Evolutionary conservation across 495 filamentous ascomycete genomes (phyloP).

Genomic region (Penicillium steckii): DNA sequence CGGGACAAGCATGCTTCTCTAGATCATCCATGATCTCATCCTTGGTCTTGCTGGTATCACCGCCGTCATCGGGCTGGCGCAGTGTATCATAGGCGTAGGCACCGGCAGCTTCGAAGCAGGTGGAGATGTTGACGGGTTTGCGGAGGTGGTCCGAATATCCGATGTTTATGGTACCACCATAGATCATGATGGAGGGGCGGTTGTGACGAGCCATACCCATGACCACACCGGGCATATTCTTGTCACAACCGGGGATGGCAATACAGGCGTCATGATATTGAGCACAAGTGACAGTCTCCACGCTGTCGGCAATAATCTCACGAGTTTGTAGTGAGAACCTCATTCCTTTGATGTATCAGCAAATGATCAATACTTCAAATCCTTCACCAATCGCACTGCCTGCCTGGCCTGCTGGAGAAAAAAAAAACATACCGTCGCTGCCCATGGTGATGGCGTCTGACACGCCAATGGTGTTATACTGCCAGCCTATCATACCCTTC

Average conservation of each 20-base stretch:
- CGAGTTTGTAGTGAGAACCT: constrained; percentile 92
- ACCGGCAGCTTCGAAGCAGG: constrained; percentile 87
- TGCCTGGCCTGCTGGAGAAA: neutral
- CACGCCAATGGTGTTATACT: constrained; percentile 93
- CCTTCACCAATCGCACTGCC: neutral
- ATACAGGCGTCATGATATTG: constrained; percentile 93
- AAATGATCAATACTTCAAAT: neutral
- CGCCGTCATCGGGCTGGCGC: constrained; percentile 54
- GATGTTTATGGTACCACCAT: constrained; percentile 86
- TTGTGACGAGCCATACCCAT: constrained; percentile 90
- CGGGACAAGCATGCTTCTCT: constrained; percentile 82
- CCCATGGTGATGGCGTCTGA: constrained; percentile 97
- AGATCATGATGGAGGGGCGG: constrained; percentile 79
- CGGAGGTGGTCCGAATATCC: constrained; percentile 78
- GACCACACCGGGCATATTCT: constrained; percentile 95
- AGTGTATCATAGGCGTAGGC: constrained; percentile 78
- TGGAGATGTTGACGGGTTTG: constrained; percentile 83
- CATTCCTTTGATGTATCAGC: constrained; percentile 64
- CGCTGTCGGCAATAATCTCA: constrained; percentile 92
- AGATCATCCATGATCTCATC: constrained; percentile 86
- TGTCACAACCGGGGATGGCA: constrained; percentile 93
- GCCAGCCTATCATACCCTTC: constrained; percentile 87
- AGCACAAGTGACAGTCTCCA: constrained; percentile 88
- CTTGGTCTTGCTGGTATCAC: constrained; percentile 58
- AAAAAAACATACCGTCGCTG: constrained; percentile 65